These are phyloP conservation scores for Ogataea glucozyma DNA, from an alignment of 805 yeast species.

Conservation along the genomic window DNA sequence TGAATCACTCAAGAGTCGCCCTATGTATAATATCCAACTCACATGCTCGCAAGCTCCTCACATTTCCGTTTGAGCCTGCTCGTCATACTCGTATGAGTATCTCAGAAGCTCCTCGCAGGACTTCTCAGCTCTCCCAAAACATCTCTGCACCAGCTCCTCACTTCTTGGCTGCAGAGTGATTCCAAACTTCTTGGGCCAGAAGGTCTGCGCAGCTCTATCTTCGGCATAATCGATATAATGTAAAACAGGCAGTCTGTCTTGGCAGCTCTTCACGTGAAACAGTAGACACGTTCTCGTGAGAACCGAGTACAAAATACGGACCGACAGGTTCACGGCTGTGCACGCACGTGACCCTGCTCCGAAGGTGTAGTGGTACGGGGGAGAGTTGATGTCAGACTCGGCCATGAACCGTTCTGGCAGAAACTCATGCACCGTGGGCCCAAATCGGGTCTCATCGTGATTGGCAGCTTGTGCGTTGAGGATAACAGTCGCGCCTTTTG, in stretches of 20 bases:
- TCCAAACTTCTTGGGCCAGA: conserved; percentile 26
- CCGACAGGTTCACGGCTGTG: conserved; percentile 26
- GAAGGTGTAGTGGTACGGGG: conserved; percentile 28
- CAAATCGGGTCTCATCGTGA: conserved; percentile 23
- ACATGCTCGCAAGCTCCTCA: too few relatives aligned
- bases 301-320: conserved; percentile 20
- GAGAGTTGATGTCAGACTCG: conserved; percentile 13
- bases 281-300: conserved; percentile 21
- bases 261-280: conserved; percentile 14
- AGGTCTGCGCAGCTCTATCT: conserved; percentile 25
- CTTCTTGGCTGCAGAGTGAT: conserved; percentile 17
- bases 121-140: conserved; percentile 13
- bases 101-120: conserved; percentile 11
- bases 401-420: conserved; percentile 23
- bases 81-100: conserved; percentile 21
- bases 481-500: conserved; percentile 25
- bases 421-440: conserved; percentile 22
- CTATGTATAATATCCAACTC: too few relatives aligned
- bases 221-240: conserved; percentile 24
- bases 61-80: not conserved
- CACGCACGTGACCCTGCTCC: conserved; percentile 29
- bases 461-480: conserved; percentile 29
- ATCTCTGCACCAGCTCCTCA: conserved; percentile 5
- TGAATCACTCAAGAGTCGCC: too few relatives aligned
- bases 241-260: conserved; percentile 9